Evolutionary conservation across 805 yeast species (phyloP).

Genomic region (Lipomyces sp.): DNA sequence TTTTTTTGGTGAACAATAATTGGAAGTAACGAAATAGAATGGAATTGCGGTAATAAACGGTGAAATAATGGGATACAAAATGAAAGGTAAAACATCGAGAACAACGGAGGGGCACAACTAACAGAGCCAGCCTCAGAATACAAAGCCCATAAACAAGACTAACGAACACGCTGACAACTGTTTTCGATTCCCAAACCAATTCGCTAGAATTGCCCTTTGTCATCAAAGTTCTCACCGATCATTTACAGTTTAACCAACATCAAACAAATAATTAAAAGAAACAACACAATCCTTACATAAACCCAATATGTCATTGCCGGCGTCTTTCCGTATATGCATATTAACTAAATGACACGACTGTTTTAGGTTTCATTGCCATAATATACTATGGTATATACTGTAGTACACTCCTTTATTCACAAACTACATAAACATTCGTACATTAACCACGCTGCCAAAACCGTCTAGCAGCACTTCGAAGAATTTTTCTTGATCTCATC

Average conservation of each 20-base stretch:
- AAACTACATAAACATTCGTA: conserved; percentile 4
- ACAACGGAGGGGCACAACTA: background rate
- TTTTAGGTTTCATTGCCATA: background rate
- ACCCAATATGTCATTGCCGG: background rate
- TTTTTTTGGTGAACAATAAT: background rate
- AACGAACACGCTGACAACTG: background rate
- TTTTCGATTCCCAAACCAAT: background rate
- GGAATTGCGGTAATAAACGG: background rate
- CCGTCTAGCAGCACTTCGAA: conserved; percentile 66
- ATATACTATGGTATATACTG: background rate
- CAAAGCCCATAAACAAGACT: background rate
- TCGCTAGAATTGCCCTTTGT: background rate
- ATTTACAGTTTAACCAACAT: background rate
- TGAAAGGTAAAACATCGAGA: background rate
- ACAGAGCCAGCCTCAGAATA: background rate
- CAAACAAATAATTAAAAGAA: background rate
- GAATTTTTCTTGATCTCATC: conserved; percentile 54
- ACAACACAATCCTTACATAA: background rate
- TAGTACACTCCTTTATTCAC: background rate
- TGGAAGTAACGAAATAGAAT: background rate
- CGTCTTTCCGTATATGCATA: background rate
- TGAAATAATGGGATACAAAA: conserved; percentile 3
- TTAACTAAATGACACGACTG: background rate
- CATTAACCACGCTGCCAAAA: background rate
- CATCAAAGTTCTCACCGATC: background rate